These are phyloP conservation scores for Striga hermonthica DNA, from an alignment of 305 asterid species.

Conservation along the genomic window DNA sequence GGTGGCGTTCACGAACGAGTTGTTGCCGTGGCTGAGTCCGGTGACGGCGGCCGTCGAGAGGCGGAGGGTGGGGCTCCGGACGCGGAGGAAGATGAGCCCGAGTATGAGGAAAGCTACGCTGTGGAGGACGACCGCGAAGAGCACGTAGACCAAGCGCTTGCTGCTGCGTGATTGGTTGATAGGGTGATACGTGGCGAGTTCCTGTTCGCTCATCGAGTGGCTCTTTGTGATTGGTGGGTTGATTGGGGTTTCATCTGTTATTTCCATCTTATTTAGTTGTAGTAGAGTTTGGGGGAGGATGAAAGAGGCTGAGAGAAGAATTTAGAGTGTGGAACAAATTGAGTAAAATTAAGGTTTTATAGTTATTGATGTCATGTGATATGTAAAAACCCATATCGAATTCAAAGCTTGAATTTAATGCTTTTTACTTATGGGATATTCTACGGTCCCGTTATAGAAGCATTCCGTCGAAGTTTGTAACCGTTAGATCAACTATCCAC, in stretches of 20 bases:
- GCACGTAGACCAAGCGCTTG: conserved; percentile 35
- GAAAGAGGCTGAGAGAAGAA: too few relatives aligned
- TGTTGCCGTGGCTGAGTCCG: conserved; percentile 15
- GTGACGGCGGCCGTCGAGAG: conserved; percentile 27
- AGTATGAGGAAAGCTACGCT: conserved; percentile 35
- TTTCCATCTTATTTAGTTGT: conserved; percentile 10
- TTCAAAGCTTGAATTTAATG: too few relatives aligned
- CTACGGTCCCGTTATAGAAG: too few relatives aligned
- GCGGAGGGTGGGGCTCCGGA: conserved; percentile 26
- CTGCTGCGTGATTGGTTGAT: conserved; percentile 10
- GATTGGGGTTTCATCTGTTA: conserved; percentile 9
- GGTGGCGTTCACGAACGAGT: conserved; percentile 35
- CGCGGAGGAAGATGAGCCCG: conserved; percentile 33
- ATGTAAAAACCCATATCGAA: too few relatives aligned
- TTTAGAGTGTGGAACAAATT: too few relatives aligned
- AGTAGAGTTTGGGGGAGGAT: too few relatives aligned
- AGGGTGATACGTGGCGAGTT: background rate
- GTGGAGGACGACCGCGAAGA: conserved; percentile 25
- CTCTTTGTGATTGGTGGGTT: conserved; percentile 17
- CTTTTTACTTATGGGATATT: too few relatives aligned
- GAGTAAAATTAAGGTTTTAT: too few relatives aligned
- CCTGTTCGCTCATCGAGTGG: conserved; percentile 5
- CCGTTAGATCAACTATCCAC: too few relatives aligned
- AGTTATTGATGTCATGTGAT: background rate
- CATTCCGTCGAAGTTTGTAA: too few relatives aligned